Evolutionary conservation across 2,329 filamentous ascomycete genomes (phyloP), one percentile per base, ranked within the genome.

Genomic region (Cladorrhinum sp.): DNA sequence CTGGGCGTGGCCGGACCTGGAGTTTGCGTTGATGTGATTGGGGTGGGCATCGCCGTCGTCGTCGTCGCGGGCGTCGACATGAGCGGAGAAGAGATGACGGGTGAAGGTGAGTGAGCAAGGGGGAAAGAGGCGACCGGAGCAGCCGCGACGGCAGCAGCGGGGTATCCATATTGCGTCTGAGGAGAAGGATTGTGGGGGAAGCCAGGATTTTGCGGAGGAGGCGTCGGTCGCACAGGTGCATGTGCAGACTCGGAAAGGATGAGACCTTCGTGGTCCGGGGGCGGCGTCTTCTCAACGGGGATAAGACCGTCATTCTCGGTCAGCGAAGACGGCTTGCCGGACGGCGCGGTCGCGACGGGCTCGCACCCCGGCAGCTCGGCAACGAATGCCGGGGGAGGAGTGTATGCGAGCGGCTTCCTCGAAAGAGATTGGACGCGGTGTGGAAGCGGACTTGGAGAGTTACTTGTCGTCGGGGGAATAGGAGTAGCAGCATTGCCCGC

Each of bases 241-340:
- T 56, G 33, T 3, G 14, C 16, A 23, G 12, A 7, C 16, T 3
- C 46, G 24, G 3, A 24, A 49, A 52, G 53, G 10, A 65, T 63
- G 7, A 65, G 33, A 1, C 63, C 63, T 49, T 65, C 59, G 24
- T 60, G 55, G 28, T 65, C 63, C 20, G 59, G 63, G 4, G 59
- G 57, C 1, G 16, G n/a, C 1, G 59, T 53, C 16, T 57, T 61
- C 24, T 63, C 61, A 14, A 63, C 55, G 20, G 54, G 46, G 9
- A 65, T 65, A 3, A 65, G 26, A 2, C 63, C 63, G 42, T 58
- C 57, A 3, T 49, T 59, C 16, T 60, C 54, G n/a, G 28, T 12
- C 16, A 42, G 3, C 36, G 36, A 42, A 16, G 6, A 8, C 14
- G 36, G 36, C 12, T 55, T 24, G 39, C 21, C 16, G 3, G 23